A percentile compares a stretch with the other conserved stretches of the same genome.
Evolutionary conservation across 805 yeast genomes (phyloP).

Genomic region (Torulaspora delbrueckii): DNA sequence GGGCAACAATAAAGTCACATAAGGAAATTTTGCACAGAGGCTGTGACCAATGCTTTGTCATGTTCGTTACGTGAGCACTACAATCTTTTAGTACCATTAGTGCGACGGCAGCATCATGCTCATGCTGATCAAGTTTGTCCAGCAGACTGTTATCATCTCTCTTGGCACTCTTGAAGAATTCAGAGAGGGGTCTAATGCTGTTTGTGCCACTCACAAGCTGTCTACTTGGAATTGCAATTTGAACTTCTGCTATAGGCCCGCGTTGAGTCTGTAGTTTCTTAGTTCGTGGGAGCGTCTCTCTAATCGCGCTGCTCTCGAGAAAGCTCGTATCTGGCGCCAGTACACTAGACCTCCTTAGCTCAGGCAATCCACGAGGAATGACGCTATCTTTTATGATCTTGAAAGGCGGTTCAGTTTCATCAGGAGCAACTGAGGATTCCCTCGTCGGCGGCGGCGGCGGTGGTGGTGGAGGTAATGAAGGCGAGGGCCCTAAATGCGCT

Average conservation of each 20-base stretch:
- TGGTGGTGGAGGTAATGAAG: slow-evolving; percentile 7
- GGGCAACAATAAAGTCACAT: slow-evolving; percentile 15
- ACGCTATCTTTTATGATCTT: not conserved
- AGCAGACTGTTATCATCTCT: not conserved
- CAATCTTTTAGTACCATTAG: slow-evolving; percentile 10
- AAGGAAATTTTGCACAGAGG: slow-evolving; percentile 5
- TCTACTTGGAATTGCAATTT: not conserved
- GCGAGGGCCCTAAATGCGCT: not conserved
- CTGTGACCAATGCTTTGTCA: slow-evolving; percentile 10
- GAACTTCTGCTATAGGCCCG: slow-evolving; percentile 3
- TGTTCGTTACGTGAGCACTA: slow-evolving; percentile 7
- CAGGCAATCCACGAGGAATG: slow-evolving; percentile 10
- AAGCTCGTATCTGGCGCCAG: slow-evolving; percentile 2
- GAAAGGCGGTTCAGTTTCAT: not conserved
- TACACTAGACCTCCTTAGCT: slow-evolving; percentile 3
- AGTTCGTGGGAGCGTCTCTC: slow-evolving; percentile 6
- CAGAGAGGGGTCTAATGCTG: slow-evolving; percentile 1
- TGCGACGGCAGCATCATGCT: slow-evolving; percentile 12
- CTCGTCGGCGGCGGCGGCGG: slow-evolving; percentile 11
- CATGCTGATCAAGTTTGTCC: slow-evolving; percentile 4
- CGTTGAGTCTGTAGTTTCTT: not conserved
- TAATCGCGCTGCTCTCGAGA: slow-evolving; percentile 9
- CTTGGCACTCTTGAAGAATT: slow-evolving; percentile 3
- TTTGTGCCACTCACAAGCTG: not conserved
- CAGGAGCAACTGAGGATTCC: slow-evolving; percentile 4